Evolutionary conservation across 768 basidiomycete genomes (phyloP).

Genomic region (Trametes punicea): DNA sequence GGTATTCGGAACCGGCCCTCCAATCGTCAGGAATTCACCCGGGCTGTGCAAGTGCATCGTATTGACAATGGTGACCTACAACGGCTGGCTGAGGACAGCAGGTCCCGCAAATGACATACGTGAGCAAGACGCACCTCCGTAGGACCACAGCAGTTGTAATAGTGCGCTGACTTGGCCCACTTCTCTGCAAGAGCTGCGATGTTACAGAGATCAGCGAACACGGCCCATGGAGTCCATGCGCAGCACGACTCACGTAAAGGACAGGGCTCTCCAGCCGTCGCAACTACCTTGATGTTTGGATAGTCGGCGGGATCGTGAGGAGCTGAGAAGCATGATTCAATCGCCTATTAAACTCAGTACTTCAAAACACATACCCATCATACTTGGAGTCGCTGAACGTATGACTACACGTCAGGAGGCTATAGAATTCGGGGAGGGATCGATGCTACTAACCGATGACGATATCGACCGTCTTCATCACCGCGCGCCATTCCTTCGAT

Average conservation of each 20-base stretch:
- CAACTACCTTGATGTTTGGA: conserved; percentile 51
- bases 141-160: conserved; percentile 55
- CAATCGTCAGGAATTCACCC: conserved; percentile 44
- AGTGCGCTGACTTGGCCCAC: conserved; percentile 43
- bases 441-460: conserved; percentile 39
- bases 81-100: neutral
- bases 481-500: conserved; percentile 45
- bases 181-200: conserved; percentile 38
- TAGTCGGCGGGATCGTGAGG: conserved; percentile 50
- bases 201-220: neutral
- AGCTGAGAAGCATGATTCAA: conserved; percentile 17
- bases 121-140: conserved; percentile 41
- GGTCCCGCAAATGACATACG: neutral
- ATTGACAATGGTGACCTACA: conserved; percentile 54
- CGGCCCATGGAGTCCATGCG: neutral
- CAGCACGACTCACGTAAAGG: conserved; percentile 39
- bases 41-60: conserved; percentile 48
- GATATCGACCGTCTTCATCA: conserved; percentile 49
- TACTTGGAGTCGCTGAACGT: conserved; percentile 44
- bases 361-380: conserved; percentile 33
- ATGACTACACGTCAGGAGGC: neutral
- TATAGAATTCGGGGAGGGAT: too few relatives aligned
- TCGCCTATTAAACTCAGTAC: neutral
- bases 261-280: conserved; percentile 56
- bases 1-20: conserved; percentile 54